Base-by-base conservation (phyloP, 352 stramenopile species). In the Phytopythium oedochilum region DNA sequence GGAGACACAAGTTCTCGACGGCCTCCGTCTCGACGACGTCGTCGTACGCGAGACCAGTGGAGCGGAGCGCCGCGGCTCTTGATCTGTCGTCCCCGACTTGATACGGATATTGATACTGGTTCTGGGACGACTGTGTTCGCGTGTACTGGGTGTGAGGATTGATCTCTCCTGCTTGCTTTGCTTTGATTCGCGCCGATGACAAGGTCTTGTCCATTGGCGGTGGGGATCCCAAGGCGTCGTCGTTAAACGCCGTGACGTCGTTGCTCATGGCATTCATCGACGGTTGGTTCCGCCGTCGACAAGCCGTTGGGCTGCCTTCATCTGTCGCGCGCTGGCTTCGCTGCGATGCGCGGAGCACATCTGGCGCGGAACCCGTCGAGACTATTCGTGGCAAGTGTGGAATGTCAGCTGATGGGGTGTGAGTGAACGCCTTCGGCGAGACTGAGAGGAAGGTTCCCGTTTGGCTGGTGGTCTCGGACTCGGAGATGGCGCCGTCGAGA, bases 1-100 rank as follows among this genome's bases (percentile, higher is more conserved):
- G 48, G n/a, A 55, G 62, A 28, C 68, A 78, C 31, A 83, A 50
- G 15, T 59, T 34, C 38, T 73, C 65, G 15, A 64, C 49, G 32
- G 66, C 70, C 14, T 51, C 38, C 6, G 22, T 64, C 39, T 78
- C 67, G 20, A 83, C 34, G 36, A 60, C 49, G 22, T 57, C 54
- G 26, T 54, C 59, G 34, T 70, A 70, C 5, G 43, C n/a, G 11
- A 50, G 45, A 0, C 44, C 32, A 50, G 28, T 26, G 18, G 53
- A 22, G 49, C 53, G 44, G 47, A 66, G 39, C 55, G 47, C 6
- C 7, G n/a, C 14, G n/a, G 32, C 39, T 5, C 55, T 17, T 0
- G 49, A 18, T 10, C 8, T 35, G 23, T 45, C 23, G 10, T 35
- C 49, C 5, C 1, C 17, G n/a, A 20, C 22, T 15, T 26, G 47